Percentiles rank a stretch among this genome's conserved stretches.
phyloP scores from a whole-genome alignment of 2,329 filamentous ascomycete genomes.

The Exophiala spinifera region DNA sequence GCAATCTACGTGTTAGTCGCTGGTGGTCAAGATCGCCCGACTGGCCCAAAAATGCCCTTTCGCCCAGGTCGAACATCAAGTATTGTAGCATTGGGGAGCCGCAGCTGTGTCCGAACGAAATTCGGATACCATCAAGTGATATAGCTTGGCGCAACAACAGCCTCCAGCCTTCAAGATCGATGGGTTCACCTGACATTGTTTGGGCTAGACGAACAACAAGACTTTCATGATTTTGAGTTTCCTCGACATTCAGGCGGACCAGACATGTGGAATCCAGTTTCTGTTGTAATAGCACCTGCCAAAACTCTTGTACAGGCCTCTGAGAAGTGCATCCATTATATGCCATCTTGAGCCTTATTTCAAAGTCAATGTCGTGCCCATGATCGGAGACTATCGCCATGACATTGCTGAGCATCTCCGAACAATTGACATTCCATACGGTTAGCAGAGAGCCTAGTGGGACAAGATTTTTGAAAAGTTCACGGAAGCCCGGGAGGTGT shows the following conservation, averaged over 20 bases:
- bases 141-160: slow-evolving; percentile 1
- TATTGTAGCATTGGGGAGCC: slow-evolving; percentile 4
- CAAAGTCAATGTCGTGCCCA: not conserved
- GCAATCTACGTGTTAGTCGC: slow-evolving; percentile 6
- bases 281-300: not conserved
- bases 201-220: not conserved
- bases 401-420: too few relatives aligned
- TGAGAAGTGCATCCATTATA: not conserved
- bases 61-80: not conserved
- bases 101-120: not conserved
- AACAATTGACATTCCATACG: too few relatives aligned
- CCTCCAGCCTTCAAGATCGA: not conserved
- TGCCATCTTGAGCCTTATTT: not conserved
- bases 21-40: not conserved
- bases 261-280: not conserved
- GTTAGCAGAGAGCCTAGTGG: too few relatives aligned
- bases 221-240: not conserved
- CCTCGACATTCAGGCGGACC: not conserved
- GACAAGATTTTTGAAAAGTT: too few relatives aligned
- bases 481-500: too few relatives aligned
- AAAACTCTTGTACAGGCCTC: not conserved
- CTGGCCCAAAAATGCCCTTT: not conserved
- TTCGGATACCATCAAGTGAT: not conserved
- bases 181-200: too few relatives aligned
- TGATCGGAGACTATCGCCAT: not conserved